phyloP scores from a whole-genome alignment of 2,329 filamentous ascomycete genomes.

The Ophioceras dolichostomum region DNA sequence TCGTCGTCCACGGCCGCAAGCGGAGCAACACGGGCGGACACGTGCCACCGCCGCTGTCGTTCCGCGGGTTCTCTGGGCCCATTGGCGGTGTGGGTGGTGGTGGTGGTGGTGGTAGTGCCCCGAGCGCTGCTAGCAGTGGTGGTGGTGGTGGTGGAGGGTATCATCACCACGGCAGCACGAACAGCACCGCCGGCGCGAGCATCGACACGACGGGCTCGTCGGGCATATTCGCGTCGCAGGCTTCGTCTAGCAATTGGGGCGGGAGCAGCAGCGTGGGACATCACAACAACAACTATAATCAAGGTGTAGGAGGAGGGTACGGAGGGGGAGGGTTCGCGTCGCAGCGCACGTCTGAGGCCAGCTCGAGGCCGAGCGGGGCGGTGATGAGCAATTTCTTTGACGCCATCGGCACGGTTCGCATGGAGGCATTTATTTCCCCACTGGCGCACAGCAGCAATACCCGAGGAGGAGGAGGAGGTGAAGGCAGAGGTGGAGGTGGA shows the following conservation, averaged over 20 bases:
- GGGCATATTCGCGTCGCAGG: conserved; percentile 10
- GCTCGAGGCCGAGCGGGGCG: conserved; percentile 24
- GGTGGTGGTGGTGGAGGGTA: conserved; percentile 15
- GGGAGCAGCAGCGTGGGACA: conserved; percentile 8
- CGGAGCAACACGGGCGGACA: conserved; percentile 80
- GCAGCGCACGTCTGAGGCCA: conserved; percentile 40
- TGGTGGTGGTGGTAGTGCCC: neutral
- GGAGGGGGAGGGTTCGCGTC: conserved; percentile 14
- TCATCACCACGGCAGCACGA: conserved; percentile 32
- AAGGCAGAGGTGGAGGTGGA: conserved; percentile 10
- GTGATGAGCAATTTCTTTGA: conserved; percentile 60
- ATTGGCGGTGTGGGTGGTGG: conserved; percentile 5
- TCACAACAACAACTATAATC: no score
- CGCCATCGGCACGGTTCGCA: conserved; percentile 79
- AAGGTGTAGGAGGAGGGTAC: conserved; percentile 1
- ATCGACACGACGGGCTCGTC: conserved; percentile 25
- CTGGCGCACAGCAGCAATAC: conserved; percentile 29
- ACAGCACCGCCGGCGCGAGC: conserved; percentile 38
- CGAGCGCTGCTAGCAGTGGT: no score
- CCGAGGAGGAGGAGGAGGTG: conserved; percentile 37
- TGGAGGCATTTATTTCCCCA: conserved; percentile 88
- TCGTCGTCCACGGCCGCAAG: conserved; percentile 59
- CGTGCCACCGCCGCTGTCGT: conserved; percentile 55
- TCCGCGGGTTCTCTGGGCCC: conserved; percentile 65
- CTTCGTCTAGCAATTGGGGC: conserved; percentile 13